A percentile compares a stretch with the other conserved stretches of the same genome.
phyloP scores from a whole-genome alignment of 2,329 filamentous ascomycete genomes.

The Nemania abortiva region DNA sequence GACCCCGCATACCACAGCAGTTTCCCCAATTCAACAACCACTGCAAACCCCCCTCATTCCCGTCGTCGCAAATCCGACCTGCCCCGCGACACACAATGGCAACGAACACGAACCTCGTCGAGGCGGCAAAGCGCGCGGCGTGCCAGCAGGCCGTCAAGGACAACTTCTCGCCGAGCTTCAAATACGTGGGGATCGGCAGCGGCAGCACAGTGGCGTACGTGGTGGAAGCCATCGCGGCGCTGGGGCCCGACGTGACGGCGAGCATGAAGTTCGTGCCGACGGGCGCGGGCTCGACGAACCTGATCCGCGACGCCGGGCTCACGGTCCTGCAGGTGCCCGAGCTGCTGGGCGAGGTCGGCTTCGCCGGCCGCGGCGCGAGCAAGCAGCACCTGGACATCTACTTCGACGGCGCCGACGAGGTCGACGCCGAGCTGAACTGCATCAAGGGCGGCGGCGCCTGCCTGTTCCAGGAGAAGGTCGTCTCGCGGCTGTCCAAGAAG shows the following conservation, averaged over 20 bases:
- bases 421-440: slow-evolving; percentile 93
- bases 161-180: slow-evolving; percentile 82
- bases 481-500: slow-evolving; percentile 84
- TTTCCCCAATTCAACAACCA: slow-evolving; percentile 15
- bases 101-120: slow-evolving; percentile 60
- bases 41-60: background rate
- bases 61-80: background rate
- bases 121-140: slow-evolving; percentile 80
- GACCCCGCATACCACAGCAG: slow-evolving; percentile 6
- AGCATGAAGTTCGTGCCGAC: slow-evolving; percentile 91
- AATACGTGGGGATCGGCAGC: slow-evolving; percentile 87
- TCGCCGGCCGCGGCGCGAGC: slow-evolving; percentile 56
- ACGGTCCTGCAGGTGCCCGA: slow-evolving; percentile 82
- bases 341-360: slow-evolving; percentile 67
- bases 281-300: slow-evolving; percentile 87
- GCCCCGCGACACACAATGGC: slow-evolving; percentile 34
- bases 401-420: slow-evolving; percentile 97
- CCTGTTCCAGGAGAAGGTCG: slow-evolving; percentile 96
- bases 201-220: slow-evolving; percentile 88
- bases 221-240: slow-evolving; percentile 80
- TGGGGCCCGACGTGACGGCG: slow-evolving; percentile 65
- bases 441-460: slow-evolving; percentile 99
- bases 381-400: slow-evolving; percentile 80
- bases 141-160: slow-evolving; percentile 75
- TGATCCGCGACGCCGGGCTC: slow-evolving; percentile 84